Evolutionary conservation across 2,329 filamentous ascomycete genomes (phyloP).

Genomic region (Aspergillus ruber): DNA sequence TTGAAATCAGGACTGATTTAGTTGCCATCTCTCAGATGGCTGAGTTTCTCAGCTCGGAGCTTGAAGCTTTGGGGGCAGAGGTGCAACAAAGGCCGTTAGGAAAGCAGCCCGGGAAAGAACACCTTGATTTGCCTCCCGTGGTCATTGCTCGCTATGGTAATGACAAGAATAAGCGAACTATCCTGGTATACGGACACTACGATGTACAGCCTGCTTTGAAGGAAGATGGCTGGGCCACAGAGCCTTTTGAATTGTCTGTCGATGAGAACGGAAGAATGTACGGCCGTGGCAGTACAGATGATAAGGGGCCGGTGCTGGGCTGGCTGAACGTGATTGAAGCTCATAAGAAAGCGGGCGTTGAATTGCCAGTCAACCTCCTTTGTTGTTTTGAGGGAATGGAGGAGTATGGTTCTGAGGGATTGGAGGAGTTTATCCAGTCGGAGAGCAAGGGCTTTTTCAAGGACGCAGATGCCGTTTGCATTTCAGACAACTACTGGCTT

Average conservation of each 20-base stretch:
- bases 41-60: constrained; percentile 76
- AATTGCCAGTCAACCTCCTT: constrained; percentile 93
- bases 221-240: constrained; percentile 91
- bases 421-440: constrained; percentile 87
- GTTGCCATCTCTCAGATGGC: constrained; percentile 59
- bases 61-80: constrained; percentile 74
- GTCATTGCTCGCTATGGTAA: constrained; percentile 87
- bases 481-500: constrained; percentile 99
- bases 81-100: constrained; percentile 83
- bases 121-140: constrained; percentile 86
- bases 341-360: constrained; percentile 87
- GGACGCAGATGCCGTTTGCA: constrained; percentile 92
- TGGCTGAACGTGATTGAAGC: constrained; percentile 98
- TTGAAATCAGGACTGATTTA: background rate
- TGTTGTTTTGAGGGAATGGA: constrained; percentile 99
- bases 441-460: constrained; percentile 94
- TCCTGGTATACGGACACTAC: constrained; percentile 97
- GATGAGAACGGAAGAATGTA: constrained; percentile 94
- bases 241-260: constrained; percentile 82
- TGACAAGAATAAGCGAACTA: constrained; percentile 87
- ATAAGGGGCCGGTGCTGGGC: constrained; percentile 94
- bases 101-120: constrained; percentile 84
- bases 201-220: constrained; percentile 93
- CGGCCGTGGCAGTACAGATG: constrained; percentile 89
- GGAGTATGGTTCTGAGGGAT: constrained; percentile 92